These are phyloP conservation scores for Pulveroboletus sp. DNA, from an alignment of 1,284 basidiomycete genomes.

Conservation along the genomic window DNA sequence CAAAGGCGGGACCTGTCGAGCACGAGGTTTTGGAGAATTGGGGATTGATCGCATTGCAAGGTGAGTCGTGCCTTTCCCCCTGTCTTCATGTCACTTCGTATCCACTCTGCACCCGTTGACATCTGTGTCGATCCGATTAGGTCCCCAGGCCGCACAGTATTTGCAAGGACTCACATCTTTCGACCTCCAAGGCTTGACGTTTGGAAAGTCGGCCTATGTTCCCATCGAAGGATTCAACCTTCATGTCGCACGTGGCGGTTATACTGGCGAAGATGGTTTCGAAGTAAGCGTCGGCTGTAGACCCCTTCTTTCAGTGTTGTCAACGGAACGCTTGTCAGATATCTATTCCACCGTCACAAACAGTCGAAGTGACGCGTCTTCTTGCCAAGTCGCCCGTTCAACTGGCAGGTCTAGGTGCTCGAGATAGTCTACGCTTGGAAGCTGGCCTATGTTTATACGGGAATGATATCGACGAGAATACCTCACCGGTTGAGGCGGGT, in stretches of 20 bases:
- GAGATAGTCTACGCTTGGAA: slow-evolving; percentile 92
- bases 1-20: slow-evolving; percentile 63
- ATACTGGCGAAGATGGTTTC: slow-evolving; percentile 99
- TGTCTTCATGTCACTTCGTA: background rate
- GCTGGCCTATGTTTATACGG: slow-evolving; percentile 99
- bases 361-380: slow-evolving; percentile 70
- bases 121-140: slow-evolving; percentile 39
- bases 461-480: slow-evolving; percentile 87
- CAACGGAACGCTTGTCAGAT: slow-evolving; percentile 52
- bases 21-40: slow-evolving; percentile 82
- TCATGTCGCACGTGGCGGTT: slow-evolving; percentile 95
- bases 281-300: slow-evolving; percentile 56
- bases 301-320: background rate
- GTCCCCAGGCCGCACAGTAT: slow-evolving; percentile 81
- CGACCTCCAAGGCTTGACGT: slow-evolving; percentile 74
- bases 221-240: slow-evolving; percentile 78
- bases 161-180: slow-evolving; percentile 74
- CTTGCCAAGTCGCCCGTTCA: slow-evolving; percentile 78
- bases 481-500: slow-evolving; percentile 88
- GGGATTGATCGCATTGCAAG: slow-evolving; percentile 92
- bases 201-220: slow-evolving; percentile 79
- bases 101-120: background rate
- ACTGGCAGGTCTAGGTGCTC: slow-evolving; percentile 88
- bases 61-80: slow-evolving; percentile 37
- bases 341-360: slow-evolving; percentile 82